A percentile compares a stretch with the other conserved stretches of the same genome.
These are phyloP conservation scores for Calophaca sinica DNA, from an alignment of 306 rosid genomes.

Conservation along the genomic window DNA sequence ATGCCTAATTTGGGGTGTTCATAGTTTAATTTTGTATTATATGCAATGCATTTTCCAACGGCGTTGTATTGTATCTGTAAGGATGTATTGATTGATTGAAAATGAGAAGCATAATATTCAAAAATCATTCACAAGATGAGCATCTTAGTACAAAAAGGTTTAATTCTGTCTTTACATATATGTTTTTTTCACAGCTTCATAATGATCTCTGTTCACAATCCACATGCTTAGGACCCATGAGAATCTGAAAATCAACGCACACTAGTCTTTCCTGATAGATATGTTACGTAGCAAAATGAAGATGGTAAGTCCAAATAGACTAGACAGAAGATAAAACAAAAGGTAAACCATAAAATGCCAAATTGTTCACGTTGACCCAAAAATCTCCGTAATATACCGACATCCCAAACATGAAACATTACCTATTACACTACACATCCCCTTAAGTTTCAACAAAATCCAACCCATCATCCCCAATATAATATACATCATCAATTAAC, in stretches of 20 bases:
- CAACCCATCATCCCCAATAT: background rate
- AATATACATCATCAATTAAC: slow-evolving; percentile 11
- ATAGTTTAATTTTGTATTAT: too few species aligned
- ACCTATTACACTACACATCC: slow-evolving; percentile 3
- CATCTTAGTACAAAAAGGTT: slow-evolving; percentile 25
- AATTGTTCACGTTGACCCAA: slow-evolving; percentile 52
- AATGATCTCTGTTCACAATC: slow-evolving; percentile 30
- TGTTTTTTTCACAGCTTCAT: slow-evolving; percentile 32
- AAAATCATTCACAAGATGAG: slow-evolving; percentile 36
- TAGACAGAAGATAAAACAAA: slow-evolving; percentile 50
- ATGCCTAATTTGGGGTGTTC: too few species aligned
- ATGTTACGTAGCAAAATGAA: slow-evolving; percentile 29
- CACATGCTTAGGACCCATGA: slow-evolving; percentile 53
- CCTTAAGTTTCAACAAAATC: background rate
- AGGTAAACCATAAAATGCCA: slow-evolving; percentile 47
- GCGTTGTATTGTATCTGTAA: too few species aligned
- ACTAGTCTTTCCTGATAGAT: slow-evolving; percentile 23
- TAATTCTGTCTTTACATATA: background rate
- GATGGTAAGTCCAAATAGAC: slow-evolving; percentile 40
- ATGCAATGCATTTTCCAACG: too few species aligned
- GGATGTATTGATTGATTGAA: background rate
- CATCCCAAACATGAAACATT: slow-evolving; percentile 32
- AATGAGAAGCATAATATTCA: slow-evolving; percentile 11
- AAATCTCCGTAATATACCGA: slow-evolving; percentile 13
- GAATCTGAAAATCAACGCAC: slow-evolving; percentile 30